Base-by-base conservation (phyloP, 345 rosid genomes). In the Rubroshorea leprosula region DNA sequence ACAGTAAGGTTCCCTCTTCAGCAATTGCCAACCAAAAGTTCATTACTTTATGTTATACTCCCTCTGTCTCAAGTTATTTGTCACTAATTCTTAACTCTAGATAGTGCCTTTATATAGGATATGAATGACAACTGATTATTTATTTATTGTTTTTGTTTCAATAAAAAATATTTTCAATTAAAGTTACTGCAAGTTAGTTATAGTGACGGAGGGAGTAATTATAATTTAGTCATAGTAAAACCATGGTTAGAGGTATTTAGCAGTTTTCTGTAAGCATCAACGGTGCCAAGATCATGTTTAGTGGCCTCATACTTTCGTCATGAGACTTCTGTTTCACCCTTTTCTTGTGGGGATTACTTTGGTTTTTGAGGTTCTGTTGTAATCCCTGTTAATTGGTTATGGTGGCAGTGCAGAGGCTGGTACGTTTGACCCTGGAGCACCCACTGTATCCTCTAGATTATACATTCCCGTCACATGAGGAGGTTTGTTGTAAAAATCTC, bases 361-460 rank as follows among this genome's bases (percentile, higher is more conserved):
- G 23, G 53, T 19, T n/a, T 17, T 49, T n/a, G n/a, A n/a, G 4
- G 23, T 21, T 55, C 14, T 47, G 16, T 43, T 50, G 45, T 67
- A 54, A 68, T 47, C 22, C 35, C 67, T 68, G 31, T 18, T 76
- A 47, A 71, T 71, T 64, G 56, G 51, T 58, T 21, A 57, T 74
- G 61, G 76, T 80, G 89, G 77, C 75, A 68, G 62, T 77, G 83
- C 87, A 84, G 97, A 84, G 76, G 78, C 69, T 92, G 61, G 90
- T 86, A 39, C 76, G 84, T 54, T 66, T 70, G 71, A 92, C 99
- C 41, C 52, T 86, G 50, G 76, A 79, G 12, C 87, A 89, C 65
- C 82, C 75, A 0, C 55, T 22, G 12, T 86, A 77, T 63, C 68
- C 78, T 5, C 20, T 55, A 6, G 67, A 68, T 54, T 92, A 78